Evolutionary conservation across 169 alveolate species (phyloP).

Genomic region (Plasmodium vinckei): DNA sequence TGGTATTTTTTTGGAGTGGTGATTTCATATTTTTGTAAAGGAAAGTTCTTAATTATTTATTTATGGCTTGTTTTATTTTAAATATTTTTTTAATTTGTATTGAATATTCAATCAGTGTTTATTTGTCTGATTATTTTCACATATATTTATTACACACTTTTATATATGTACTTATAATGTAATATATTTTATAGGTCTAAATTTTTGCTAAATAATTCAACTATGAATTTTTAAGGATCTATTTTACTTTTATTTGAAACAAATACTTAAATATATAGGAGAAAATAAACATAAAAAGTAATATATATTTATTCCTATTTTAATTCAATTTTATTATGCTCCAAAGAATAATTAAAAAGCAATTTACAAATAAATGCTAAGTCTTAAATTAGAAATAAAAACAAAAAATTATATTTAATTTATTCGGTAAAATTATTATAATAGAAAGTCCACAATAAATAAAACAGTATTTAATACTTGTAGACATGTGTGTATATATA

Average conservation of each 20-base stretch:
- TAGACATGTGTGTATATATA: neutral
- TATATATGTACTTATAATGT: constrained; percentile 3
- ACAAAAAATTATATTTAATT: constrained; percentile 9
- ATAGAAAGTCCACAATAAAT: neutral
- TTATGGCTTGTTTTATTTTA: no score
- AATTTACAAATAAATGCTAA: constrained; percentile 12
- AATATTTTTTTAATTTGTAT: neutral
- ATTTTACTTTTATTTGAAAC: constrained; percentile 6
- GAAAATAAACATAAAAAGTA: constrained; percentile 1
- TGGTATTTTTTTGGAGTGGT: constrained; percentile 29
- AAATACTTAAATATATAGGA: constrained; percentile 11
- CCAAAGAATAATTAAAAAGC: constrained; percentile 43
- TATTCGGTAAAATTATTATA: constrained; percentile 1
- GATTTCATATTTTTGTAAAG: constrained; percentile 33
- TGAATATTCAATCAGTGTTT: neutral
- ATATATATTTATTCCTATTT: constrained; percentile 19
- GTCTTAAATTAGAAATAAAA: constrained; percentile 57
- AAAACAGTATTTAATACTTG: neutral
- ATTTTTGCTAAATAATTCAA: neutral
- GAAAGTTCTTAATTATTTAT: no score
- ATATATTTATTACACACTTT: neutral
- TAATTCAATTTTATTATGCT: constrained; percentile 51
- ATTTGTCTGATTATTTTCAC: neutral
- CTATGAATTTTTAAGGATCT: constrained; percentile 14
- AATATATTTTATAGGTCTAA: constrained; percentile 11